Base-by-base conservation (phyloP, 1,139 yeast species). In the Geotrichum carabidarum region DNA sequence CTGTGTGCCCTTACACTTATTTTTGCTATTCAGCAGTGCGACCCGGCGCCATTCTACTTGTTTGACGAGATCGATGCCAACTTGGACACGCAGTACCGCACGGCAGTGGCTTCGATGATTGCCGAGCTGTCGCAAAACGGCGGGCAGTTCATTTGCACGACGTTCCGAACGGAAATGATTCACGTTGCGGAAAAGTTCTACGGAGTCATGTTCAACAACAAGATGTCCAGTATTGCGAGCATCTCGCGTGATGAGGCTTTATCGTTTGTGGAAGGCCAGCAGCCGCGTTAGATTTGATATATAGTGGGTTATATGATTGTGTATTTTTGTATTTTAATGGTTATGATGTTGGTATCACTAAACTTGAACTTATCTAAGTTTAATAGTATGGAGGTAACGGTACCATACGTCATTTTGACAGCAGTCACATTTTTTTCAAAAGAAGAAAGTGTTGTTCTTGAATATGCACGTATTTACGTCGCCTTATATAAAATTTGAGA, bases 11-110 rank as follows among this genome's bases (percentile, higher is more conserved):
- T 93, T 62, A 91, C 98, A 0, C 78, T 93, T 51, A 91, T 93
- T 60, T 78, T 93, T 58, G 98, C 99, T 3, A 89, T 93, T 59
- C 99, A 93, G 72, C 82, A 80, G 67, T 88, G 95, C 62, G 98
- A 93, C 63, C 98, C 98, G 8, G 98, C 98, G 1, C 98, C 99
- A 50, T 93, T 93, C 69, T 93, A 93, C 67, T 73, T 93, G 53
- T 90, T 93, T 70, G 99, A 93, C 70, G 99, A 93, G 74, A 86
- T 93, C 58, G 99, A 93, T 72, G 97, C 98, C 8, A 93, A 93
- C 62, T 76, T 93, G 58, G 99, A 93, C 71, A 82, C 95, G 1
- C 96, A 89, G 66, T 91, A 91, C 68, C 80, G 99, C 63, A 81
- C 88, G 0, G 83, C 96, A 0, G 96, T 93, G 15, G 96, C 99